Conservation (phyloP, 2,329 filamentous ascomycete species). For the Venturia asperata region DNA sequence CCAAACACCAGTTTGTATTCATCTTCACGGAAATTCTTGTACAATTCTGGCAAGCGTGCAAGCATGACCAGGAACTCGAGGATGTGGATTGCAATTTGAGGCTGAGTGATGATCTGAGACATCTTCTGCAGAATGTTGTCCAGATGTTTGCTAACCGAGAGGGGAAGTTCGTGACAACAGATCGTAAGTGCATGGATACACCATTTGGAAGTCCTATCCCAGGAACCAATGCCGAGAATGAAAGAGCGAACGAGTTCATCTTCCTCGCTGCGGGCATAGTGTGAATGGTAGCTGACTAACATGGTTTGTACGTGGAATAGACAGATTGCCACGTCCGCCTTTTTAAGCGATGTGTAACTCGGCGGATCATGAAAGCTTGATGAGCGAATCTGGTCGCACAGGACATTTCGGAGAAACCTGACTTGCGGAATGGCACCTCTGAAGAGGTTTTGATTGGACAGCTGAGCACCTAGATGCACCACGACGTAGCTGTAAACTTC, state of each 20-base stretch:
- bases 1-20: slow-evolving; percentile 93
- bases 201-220: slow-evolving; percentile 79
- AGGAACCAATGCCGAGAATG: slow-evolving; percentile 72
- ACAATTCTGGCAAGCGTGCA: slow-evolving; percentile 74
- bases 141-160: slow-evolving; percentile 77
- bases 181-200: slow-evolving; percentile 94
- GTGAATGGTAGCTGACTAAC: slow-evolving; percentile 80
- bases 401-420: slow-evolving; percentile 62
- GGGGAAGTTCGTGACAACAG: slow-evolving; percentile 88
- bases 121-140: slow-evolving; percentile 86
- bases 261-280: slow-evolving; percentile 76
- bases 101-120: slow-evolving; percentile 91
- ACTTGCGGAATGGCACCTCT: slow-evolving; percentile 65
- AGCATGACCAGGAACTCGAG: slow-evolving; percentile 90
- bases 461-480: slow-evolving; percentile 75
- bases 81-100: slow-evolving; percentile 86
- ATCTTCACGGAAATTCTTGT: slow-evolving; percentile 81
- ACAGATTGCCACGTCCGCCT: slow-evolving; percentile 81
- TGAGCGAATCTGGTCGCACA: slow-evolving; percentile 77
- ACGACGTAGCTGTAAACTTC: slow-evolving; percentile 88
- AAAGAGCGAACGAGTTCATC: slow-evolving; percentile 86
- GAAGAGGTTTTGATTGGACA: slow-evolving; percentile 86
- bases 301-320: slow-evolving; percentile 81
- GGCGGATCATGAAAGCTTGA: slow-evolving; percentile 78
- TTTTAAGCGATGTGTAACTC: slow-evolving; percentile 67